Percentiles rank a stretch among this genome's conserved stretches.
phyloP scores from a whole-genome alignment of 1,284 basidiomycete genomes.

The Flammula alnicola region DNA sequence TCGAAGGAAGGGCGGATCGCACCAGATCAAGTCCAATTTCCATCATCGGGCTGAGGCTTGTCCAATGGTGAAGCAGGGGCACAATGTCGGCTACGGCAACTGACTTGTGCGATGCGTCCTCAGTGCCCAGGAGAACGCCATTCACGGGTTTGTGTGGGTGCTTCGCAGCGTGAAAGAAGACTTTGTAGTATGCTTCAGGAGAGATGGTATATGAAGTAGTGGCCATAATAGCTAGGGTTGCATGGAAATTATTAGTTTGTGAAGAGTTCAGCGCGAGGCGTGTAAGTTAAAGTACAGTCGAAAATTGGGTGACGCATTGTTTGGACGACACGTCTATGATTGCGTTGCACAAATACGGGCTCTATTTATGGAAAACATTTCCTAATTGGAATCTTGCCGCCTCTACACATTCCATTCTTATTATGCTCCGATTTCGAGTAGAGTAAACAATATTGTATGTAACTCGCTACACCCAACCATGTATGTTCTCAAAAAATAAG shows the following conservation, averaged over 20 bases:
- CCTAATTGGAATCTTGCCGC: background rate
- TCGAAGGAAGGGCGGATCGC: conserved; percentile 27
- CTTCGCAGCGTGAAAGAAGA: conserved; percentile 75
- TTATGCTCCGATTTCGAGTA: background rate
- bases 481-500: too few species aligned
- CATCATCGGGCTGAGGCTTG: conserved; percentile 78
- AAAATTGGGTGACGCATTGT: too few species aligned
- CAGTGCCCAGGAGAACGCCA: conserved; percentile 65
- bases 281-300: too few species aligned
- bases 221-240: conserved; percentile 9
- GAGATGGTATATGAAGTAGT: conserved; percentile 50
- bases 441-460: background rate
- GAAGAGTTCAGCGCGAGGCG: too few species aligned
- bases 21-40: conserved; percentile 79
- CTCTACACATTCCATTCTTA: too few species aligned
- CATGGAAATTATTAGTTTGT: too few species aligned
- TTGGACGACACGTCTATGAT: too few species aligned
- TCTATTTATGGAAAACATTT: conserved; percentile 1
- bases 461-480: too few species aligned
- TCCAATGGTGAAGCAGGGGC: conserved; percentile 82
- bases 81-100: conserved; percentile 65
- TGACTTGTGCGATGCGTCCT: conserved; percentile 29
- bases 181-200: conserved; percentile 64
- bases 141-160: conserved; percentile 73
- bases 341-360: too few species aligned